Evolutionary conservation across 371 early-diverging fungal species (phyloP).

Genomic region (Mortierella sp.): DNA sequence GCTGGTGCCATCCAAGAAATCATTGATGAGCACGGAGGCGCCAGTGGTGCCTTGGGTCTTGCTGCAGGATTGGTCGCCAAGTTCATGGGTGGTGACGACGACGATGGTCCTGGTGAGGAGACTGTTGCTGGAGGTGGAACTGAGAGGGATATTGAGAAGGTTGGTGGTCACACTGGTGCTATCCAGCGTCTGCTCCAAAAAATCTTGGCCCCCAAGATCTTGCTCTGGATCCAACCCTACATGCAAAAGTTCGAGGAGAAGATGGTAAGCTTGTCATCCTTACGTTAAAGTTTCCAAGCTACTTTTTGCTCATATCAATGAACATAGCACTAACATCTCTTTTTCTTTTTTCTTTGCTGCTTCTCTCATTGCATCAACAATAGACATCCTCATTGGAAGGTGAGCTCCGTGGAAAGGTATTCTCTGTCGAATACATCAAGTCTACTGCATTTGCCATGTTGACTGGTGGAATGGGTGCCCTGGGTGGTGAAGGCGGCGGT

Average conservation of each 20-base stretch:
- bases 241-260: constrained; percentile 39
- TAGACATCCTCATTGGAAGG: constrained; percentile 32
- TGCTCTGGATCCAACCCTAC: constrained; percentile 33
- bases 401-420: constrained; percentile 44
- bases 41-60: constrained; percentile 20
- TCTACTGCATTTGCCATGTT: constrained; percentile 16
- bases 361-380: background rate
- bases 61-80: constrained; percentile 36
- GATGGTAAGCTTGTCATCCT: constrained; percentile 29
- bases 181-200: constrained; percentile 34
- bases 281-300: background rate
- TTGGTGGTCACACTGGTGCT: constrained; percentile 22
- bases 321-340: background rate
- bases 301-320: background rate
- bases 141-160: constrained; percentile 14
- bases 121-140: constrained; percentile 23
- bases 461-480: constrained; percentile 19
- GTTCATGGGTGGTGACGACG: constrained; percentile 15
- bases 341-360: background rate
- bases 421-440: constrained; percentile 41
- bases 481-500: constrained; percentile 12
- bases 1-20: constrained; percentile 34
- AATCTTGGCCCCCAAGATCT: constrained; percentile 37
- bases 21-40: constrained; percentile 42
- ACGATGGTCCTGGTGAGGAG: constrained; percentile 22